Conservation (phyloP, 2,329 filamentous ascomycete genomes). For the Bipolaris victoriae region DNA sequence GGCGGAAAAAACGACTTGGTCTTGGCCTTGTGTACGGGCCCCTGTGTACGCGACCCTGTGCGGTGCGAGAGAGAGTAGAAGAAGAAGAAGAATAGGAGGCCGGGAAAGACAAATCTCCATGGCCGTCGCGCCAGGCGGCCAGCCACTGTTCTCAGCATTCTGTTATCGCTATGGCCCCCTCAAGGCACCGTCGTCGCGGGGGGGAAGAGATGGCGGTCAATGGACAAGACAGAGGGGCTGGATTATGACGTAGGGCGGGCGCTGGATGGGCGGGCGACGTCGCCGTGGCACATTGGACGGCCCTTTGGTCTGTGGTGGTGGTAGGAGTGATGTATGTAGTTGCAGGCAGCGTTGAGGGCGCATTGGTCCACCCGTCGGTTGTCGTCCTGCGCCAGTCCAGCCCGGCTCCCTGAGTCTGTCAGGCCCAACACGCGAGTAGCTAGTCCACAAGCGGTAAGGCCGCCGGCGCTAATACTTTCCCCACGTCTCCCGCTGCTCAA, state of each 20-base stretch:
- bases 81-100: conserved; percentile 42
- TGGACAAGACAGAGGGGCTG: neutral
- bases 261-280: conserved; percentile 14
- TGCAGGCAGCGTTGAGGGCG: conserved; percentile 8
- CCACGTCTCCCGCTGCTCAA: conserved; percentile 1
- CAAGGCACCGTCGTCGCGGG: conserved; percentile 8
- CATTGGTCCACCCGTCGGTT: conserved; percentile 13
- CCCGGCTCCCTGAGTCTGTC: conserved; percentile 20
- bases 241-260: conserved; percentile 5
- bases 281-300: conserved; percentile 22
- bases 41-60: conserved; percentile 19
- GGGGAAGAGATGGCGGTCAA: conserved; percentile 4
- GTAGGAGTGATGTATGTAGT: conserved; percentile 5
- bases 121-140: conserved; percentile 38
- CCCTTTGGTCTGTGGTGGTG: conserved; percentile 6
- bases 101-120: conserved; percentile 41
- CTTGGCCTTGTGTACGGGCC: conserved; percentile 35
- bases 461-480: conserved; percentile 10
- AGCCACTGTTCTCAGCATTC: conserved; percentile 36
- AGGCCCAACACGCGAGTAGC: conserved; percentile 11
- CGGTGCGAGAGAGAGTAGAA: conserved; percentile 38
- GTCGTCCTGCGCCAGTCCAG: conserved; percentile 16
- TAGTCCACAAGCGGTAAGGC: conserved; percentile 8
- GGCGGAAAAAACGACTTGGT: conserved; percentile 49
- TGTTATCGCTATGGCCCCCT: conserved; percentile 13